Base-by-base conservation (phyloP, 345 rosid genomes). In the Sonneratia caseolaris region DNA sequence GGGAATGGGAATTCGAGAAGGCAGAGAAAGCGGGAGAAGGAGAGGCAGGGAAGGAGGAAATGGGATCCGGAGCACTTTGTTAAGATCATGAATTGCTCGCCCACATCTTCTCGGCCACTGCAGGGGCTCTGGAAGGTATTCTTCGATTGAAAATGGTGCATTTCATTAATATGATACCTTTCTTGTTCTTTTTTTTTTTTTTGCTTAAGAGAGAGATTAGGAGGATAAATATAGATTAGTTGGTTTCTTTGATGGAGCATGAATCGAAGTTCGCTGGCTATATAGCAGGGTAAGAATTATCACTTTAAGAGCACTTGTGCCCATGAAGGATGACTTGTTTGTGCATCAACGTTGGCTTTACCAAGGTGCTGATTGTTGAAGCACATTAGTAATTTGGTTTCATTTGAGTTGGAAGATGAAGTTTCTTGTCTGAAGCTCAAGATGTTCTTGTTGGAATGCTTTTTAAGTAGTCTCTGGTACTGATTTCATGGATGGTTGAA, bases 81-180 rank as follows among this genome's bases (percentile, higher is more conserved):
- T 68, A 94, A 86, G 85, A 86, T 94, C 66, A 48, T 68, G 43
- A 85, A 90, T 81, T 90, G 78, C 81, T 88, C 84, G 0, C 93
- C 98, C 51, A 88, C 90, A 3, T 66, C 73, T 2, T 69, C 82
- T 22, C 87, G 87, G 68, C 98, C 96, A 5, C 74, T 94, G 80
- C 97, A 94, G 81, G 98, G 97, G 37, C 79, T 91, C 37, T 91
- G 96, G 97, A 91, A 91, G 98, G 96, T 89, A 76, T 70, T 69
- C 64, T 24, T 40, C 45, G 37, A 7, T 74, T 57, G 38, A 47
- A 47, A 71, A 48, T 64, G 35, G 24, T 37, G 53, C 14, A 10
- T 37, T 38, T 53, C n/a, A 37, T 18, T 15, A 5, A 15, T 70
- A 11, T 15, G 49, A 21, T 8, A 66, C 42, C 12, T 65, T 22